A percentile compares a stretch with the other conserved stretches of the same genome.
Conservation (phyloP, 2,329 filamentous ascomycete species). For the Dactylella cylindrospora region DNA sequence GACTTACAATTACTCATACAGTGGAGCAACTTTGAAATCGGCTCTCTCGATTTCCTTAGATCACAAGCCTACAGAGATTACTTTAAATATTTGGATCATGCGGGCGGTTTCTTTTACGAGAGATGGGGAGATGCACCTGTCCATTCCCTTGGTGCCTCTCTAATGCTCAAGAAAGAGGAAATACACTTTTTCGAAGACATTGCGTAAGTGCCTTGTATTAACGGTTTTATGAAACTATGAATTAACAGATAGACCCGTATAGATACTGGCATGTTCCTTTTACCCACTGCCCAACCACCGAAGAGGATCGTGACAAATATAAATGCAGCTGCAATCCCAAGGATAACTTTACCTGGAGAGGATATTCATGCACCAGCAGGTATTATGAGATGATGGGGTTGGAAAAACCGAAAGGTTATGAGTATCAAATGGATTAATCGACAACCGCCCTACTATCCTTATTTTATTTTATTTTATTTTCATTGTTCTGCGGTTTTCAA, state of each 20-base stretch:
- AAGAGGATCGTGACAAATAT: slow-evolving; percentile 77
- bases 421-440: slow-evolving; percentile 61
- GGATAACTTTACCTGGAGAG: slow-evolving; percentile 99
- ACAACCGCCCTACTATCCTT: too few relatives aligned
- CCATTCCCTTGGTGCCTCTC: slow-evolving; percentile 88
- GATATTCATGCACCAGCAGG: slow-evolving; percentile 65
- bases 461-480: too few relatives aligned
- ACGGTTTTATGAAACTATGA: slow-evolving; percentile 9
- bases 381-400: slow-evolving; percentile 82
- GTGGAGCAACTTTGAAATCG: slow-evolving; percentile 99
- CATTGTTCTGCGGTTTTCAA: neutral
- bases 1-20: slow-evolving; percentile 51
- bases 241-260: neutral
- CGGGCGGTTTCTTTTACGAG: slow-evolving; percentile 80
- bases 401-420: slow-evolving; percentile 81
- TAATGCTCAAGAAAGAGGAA: slow-evolving; percentile 88
- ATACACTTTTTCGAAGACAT: slow-evolving; percentile 99
- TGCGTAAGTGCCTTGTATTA: slow-evolving; percentile 54
- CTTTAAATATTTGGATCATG: slow-evolving; percentile 82
- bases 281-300: slow-evolving; percentile 91
- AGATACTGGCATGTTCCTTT: slow-evolving; percentile 94
- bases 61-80: slow-evolving; percentile 86
- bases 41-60: slow-evolving; percentile 88
- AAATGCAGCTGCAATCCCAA: slow-evolving; percentile 93
- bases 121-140: slow-evolving; percentile 97